These are phyloP conservation scores for Termitomyces sp. DNA, from an alignment of 768 basidiomycete genomes.

Conservation along the genomic window DNA sequence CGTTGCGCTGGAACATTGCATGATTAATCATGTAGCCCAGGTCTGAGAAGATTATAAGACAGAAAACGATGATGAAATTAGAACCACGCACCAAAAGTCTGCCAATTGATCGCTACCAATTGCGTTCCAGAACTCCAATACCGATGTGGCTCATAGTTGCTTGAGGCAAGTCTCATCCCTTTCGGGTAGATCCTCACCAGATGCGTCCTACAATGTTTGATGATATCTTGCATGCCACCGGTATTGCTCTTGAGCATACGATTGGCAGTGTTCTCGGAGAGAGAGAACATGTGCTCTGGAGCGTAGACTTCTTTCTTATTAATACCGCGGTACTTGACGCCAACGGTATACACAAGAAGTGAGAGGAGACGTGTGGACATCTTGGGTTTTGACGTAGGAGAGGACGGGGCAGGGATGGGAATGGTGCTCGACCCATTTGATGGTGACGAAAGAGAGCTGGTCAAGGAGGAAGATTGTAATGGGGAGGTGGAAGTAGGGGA, in stretches of 20 bases:
- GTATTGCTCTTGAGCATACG: conserved; percentile 55
- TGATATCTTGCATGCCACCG: conserved; percentile 33
- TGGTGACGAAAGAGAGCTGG: not conserved
- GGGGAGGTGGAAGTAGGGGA: conserved; percentile 3
- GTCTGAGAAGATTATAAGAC: conserved; percentile 39
- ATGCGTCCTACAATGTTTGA: conserved; percentile 88
- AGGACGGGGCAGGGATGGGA: conserved; percentile 6
- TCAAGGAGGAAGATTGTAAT: not conserved
- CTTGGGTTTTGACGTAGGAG: conserved; percentile 43
- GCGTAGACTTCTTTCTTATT: conserved; percentile 87
- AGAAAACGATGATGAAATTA: not conserved
- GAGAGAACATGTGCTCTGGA: conserved; percentile 84
- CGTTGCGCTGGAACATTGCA: conserved; percentile 93
- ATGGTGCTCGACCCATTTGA: conserved; percentile 6
- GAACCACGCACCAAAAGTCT: conserved; percentile 72
- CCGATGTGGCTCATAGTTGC: conserved; percentile 87
- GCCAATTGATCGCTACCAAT: conserved; percentile 95
- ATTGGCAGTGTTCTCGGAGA: conserved; percentile 81
- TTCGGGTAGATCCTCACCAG: conserved; percentile 87
- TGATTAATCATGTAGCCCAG: conserved; percentile 90
- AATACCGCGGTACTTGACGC: conserved; percentile 91
- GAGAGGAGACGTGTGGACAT: conserved; percentile 71
- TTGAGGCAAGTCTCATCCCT: conserved; percentile 74
- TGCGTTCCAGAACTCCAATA: conserved; percentile 92
- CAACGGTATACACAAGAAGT: conserved; percentile 93